Evolutionary conservation across 1,284 basidiomycete genomes (phyloP), one percentile per base, ranked within the genome.

Genomic region (Sporisorium iseilematis-ciliati): DNA sequence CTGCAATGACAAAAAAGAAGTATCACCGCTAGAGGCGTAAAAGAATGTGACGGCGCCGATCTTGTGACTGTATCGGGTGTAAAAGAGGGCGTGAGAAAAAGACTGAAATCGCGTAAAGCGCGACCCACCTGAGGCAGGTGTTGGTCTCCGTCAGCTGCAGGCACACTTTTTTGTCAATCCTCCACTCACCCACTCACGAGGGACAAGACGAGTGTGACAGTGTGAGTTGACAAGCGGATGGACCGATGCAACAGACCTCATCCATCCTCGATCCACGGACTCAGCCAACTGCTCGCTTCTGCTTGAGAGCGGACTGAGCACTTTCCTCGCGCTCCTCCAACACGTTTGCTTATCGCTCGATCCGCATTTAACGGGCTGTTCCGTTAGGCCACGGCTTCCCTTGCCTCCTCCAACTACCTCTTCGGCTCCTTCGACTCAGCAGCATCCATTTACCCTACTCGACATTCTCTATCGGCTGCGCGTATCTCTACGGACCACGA

Each of bases 151-250:
- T 29, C 20, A 25, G 42, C 40, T 50, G 48, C 48, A 51, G 40
- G 43, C 21, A 16, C 16, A 10, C 4, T 12, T 42, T 21, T 31
- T 38, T 57, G 45, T 57, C 55, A 57, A n/a, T 21, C 45, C 55
- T 57, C 55, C 57, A 58, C 48, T 58, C 57, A 57, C 55, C 45
- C 48, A 58, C 48, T 51, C 57, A 48, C 55, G 7, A 38, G 40
- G 11, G 7, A 23, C 7, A 35, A 18, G 26, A 38, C 35, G 35
- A 38, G 35, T 38, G 35, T 11, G 14, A 18, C 11, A 11, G 35
- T 11, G 14, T 10, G 7, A 11, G 29, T 23, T 18, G 35, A 16
- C 23, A 16, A 25, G 31, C 33, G 55, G 55, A 49, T 48, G 45
- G 33, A 26, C 55, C 54, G 31, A 54, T 18, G 31, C 29, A 29